Conservation (phyloP, 2,329 filamentous ascomycete species). For the Berkeleyomyces rouxiae region DNA sequence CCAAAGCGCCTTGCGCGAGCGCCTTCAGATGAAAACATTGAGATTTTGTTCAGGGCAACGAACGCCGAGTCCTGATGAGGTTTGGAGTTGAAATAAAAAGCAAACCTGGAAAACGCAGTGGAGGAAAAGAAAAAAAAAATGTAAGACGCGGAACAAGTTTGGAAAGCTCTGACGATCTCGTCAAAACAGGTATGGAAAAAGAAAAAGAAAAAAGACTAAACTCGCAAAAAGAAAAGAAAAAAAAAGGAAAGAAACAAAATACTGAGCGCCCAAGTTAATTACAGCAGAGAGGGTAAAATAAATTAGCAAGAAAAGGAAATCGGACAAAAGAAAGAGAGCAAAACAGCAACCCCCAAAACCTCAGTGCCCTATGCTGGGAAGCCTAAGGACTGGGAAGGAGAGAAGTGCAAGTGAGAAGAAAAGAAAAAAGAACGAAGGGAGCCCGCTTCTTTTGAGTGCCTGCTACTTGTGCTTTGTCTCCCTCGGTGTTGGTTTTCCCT, state of each 20-base stretch:
- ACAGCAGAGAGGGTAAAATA: not conserved
- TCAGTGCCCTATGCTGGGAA: not conserved
- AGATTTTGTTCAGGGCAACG: not conserved
- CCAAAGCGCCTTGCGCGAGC: slow-evolving; percentile 16
- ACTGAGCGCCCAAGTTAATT: not conserved
- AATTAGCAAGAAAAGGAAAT: slow-evolving; percentile 11
- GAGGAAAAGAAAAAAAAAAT: slow-evolving; percentile 2
- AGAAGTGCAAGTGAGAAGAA: slow-evolving; percentile 3
- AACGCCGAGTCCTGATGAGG: not conserved
- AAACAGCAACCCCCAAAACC: not conserved
- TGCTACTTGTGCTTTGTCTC: not conserved
- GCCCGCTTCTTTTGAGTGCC: slow-evolving; percentile 4
- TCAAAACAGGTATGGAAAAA: not conserved
- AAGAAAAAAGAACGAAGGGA: slow-evolving; percentile 1
- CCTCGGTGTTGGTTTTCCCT: slow-evolving; percentile 5
- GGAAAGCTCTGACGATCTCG: not conserved
- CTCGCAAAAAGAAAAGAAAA: not conserved
- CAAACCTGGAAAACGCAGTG: not conserved
- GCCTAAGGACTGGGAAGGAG: not conserved
- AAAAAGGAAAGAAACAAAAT: not conserved
- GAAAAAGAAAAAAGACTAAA: not conserved
- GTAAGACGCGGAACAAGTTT: not conserved
- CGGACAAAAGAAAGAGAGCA: slow-evolving; percentile 6
- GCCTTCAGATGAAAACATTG: slow-evolving; percentile 7
- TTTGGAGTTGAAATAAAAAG: not conserved